Conservation (phyloP, 2,329 filamentous ascomycete genomes). For the Biscogniauxia mediterranea region DNA sequence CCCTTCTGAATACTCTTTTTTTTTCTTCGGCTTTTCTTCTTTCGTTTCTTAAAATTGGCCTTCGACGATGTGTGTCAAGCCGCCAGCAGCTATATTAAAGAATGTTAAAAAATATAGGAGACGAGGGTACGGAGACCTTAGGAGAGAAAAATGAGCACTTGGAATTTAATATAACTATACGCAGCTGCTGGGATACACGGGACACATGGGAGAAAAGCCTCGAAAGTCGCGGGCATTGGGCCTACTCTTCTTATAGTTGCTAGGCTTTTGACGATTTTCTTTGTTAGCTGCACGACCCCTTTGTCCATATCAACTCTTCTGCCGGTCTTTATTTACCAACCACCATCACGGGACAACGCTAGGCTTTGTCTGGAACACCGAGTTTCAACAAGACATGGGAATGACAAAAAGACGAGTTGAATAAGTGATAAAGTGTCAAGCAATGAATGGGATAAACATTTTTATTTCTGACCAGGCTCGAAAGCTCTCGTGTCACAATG, state of each 20-base stretch:
- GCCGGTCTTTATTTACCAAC: slow-evolving; percentile 20
- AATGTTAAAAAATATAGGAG: slow-evolving; percentile 20
- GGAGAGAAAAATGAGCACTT: slow-evolving; percentile 27
- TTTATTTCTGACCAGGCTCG: slow-evolving; percentile 5
- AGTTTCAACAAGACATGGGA: slow-evolving; percentile 22
- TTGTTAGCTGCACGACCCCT: slow-evolving; percentile 24
- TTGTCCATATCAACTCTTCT: slow-evolving; percentile 20
- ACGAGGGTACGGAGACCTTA: slow-evolving; percentile 6
- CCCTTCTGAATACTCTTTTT: slow-evolving; percentile 5
- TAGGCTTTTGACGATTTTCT: slow-evolving; percentile 21
- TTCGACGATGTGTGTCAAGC: slow-evolving; percentile 27
- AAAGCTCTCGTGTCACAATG: slow-evolving; percentile 14
- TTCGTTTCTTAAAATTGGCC: slow-evolving; percentile 15
- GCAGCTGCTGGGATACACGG: slow-evolving; percentile 23
- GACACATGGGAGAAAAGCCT: slow-evolving; percentile 15
- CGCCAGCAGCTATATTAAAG: slow-evolving; percentile 30
- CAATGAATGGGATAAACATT: slow-evolving; percentile 2
- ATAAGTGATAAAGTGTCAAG: not conserved
- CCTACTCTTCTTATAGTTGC: slow-evolving; percentile 30
- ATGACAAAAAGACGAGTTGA: slow-evolving; percentile 2
- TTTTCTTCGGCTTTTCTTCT: slow-evolving; percentile 8
- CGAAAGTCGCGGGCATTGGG: slow-evolving; percentile 20
- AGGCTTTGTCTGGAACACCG: slow-evolving; percentile 23
- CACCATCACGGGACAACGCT: slow-evolving; percentile 19
- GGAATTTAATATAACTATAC: slow-evolving; percentile 26